Evolutionary conservation across 1,139 yeast species (phyloP), one percentile per base, ranked within the genome.

Genomic region (Spencermartinsiella ligniputridi): DNA sequence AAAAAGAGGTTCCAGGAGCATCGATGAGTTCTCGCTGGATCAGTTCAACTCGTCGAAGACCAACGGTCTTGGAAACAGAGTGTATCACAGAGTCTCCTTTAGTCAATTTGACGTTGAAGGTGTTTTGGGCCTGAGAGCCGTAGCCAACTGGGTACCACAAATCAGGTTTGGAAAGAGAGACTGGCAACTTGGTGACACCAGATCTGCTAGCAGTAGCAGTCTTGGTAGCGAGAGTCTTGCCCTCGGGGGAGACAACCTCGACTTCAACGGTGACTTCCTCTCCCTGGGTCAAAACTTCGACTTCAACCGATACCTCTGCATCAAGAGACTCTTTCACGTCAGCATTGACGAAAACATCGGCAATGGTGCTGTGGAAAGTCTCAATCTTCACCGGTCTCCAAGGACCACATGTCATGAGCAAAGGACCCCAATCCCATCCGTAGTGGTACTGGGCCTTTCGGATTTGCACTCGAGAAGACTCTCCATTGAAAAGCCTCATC

Each of bases 341-440:
- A 19, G 55, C 52, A 24, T 61, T 54, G 8, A 51, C 49, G 38
- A 37, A 51, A 32, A 52, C 56, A 34, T 54, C 58, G 12, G 49
- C 47, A 17, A 60, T 35, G n/a, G 39, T 39, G 6, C 50, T 35
- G 6, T 60, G 45, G 43, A 61, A 67, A 3, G 63, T 52, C 25
- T 67, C 53, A 32, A 72, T 55, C 25, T 55, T 59, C 1, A 74
- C 64, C 0, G 74, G 75, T 46, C 61, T 63, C 52, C 61, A 72
- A 5, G 75, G 74, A 4, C 79, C 79, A 56, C 75, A 71, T n/a
- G 74, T 66, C 52, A 72, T 58, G 39, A 73, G 53, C 1, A 64
- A 53, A 2, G 78, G 79, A 17, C 79, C 79, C 80, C 80, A 75
- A 54, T 75, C 80, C 80, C 80, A 75, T 1, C 80, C 80, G 53